Conservation (phyloP, 2,329 filamentous ascomycete species). For the Parascedosporium putredinis region DNA sequence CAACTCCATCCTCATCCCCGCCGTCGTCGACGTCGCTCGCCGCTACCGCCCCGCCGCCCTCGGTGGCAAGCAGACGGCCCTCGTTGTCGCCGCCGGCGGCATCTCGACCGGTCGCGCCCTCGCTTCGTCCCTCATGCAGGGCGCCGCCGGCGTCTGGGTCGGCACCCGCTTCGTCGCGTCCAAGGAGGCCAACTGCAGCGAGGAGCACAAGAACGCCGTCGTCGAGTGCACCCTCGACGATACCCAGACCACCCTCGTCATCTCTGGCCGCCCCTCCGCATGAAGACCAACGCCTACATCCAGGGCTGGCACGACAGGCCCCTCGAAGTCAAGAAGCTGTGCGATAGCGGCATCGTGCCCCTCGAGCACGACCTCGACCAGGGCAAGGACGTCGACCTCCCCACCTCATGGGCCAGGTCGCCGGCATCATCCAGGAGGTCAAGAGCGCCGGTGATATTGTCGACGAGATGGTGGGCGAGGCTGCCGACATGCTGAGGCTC, state of each 20-base stretch:
- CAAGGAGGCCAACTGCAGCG: conserved; percentile 68
- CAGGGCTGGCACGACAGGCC: conserved; percentile 69
- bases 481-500: conserved; percentile 52
- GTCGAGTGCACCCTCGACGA: conserved; percentile 69
- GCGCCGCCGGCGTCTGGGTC: conserved; percentile 84
- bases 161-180: conserved; percentile 85
- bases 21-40: conserved; percentile 73
- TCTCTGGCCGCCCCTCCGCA: conserved; percentile 75
- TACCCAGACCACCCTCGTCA: conserved; percentile 71
- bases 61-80: conserved; percentile 55
- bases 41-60: conserved; percentile 60
- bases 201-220: conserved; percentile 75
- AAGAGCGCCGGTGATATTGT: conserved; percentile 78
- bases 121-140: conserved; percentile 76
- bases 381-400: conserved; percentile 76
- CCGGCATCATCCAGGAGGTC: conserved; percentile 64
- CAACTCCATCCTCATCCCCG: conserved; percentile 75
- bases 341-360: conserved; percentile 67
- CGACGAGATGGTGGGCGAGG: conserved; percentile 78
- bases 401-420: conserved; percentile 90
- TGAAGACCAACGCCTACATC: conserved; percentile 76
- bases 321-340: conserved; percentile 64
- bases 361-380: conserved; percentile 75
- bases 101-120: conserved; percentile 74
- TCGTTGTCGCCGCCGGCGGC: conserved; percentile 84